A percentile compares a stretch with the other conserved stretches of the same genome.
Evolutionary conservation across 2,329 filamentous ascomycete genomes (phyloP).

Genomic region (Annulohypoxylon truncatum): DNA sequence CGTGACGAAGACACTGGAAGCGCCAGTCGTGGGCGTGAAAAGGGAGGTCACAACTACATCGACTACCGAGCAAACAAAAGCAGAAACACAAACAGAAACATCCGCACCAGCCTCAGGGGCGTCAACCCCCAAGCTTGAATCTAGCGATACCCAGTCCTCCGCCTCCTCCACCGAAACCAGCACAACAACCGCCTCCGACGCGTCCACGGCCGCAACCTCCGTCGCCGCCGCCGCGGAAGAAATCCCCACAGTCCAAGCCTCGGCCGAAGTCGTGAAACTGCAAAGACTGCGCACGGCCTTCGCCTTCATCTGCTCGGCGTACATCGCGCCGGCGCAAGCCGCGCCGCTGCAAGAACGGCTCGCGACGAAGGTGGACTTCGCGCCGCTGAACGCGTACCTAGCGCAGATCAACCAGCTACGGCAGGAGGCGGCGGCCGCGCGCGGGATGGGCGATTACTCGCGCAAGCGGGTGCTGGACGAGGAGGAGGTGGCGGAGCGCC

Average conservation of each 20-base stretch:
- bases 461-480: conserved; percentile 76
- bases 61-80: conserved; percentile 40
- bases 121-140: conserved; percentile 48
- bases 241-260: conserved; percentile 58
- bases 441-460: conserved; percentile 76
- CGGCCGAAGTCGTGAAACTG: conserved; percentile 64
- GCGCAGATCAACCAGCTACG: conserved; percentile 73
- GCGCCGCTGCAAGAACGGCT: conserved; percentile 57
- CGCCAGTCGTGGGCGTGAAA: conserved; percentile 77
- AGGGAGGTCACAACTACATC: conserved; percentile 59
- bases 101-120: conserved; percentile 42
- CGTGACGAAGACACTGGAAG: conserved; percentile 78
- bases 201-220: too few relatives aligned
- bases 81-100: conserved; percentile 29
- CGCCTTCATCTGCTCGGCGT: conserved; percentile 71
- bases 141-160: conserved; percentile 58
- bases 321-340: conserved; percentile 63
- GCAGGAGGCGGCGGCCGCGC: conserved; percentile 75
- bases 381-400: conserved; percentile 77
- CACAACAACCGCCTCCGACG: conserved; percentile 53
- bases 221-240: conserved; percentile 48
- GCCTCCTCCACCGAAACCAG: conserved; percentile 51
- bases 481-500: conserved; percentile 71
- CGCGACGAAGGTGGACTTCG: conserved; percentile 68
- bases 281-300: conserved; percentile 74